phyloP scores from a whole-genome alignment of 192 early-diverging fungal genomes.

The Rhizophlyctis rosea region DNA sequence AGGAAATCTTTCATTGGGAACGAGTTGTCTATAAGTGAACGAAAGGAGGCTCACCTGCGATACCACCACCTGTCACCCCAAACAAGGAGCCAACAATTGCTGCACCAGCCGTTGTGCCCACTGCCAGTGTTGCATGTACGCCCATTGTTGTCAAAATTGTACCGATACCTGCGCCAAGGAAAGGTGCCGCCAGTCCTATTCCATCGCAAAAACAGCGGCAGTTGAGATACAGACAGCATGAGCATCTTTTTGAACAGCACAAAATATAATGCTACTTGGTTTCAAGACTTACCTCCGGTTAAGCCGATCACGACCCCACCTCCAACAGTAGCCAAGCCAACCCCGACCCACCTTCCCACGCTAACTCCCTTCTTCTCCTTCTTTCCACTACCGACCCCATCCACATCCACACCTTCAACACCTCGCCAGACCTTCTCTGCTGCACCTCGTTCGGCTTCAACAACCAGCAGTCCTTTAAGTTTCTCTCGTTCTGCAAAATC shows the following conservation, averaged over 20 bases:
- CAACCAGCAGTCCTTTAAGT: slow-evolving; percentile 1
- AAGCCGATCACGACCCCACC: slow-evolving; percentile 38
- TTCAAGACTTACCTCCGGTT: slow-evolving; percentile 24
- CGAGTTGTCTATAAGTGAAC: slow-evolving; percentile 12
- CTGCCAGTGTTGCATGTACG: slow-evolving; percentile 21
- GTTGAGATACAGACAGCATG: too few species aligned
- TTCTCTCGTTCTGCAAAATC: background rate
- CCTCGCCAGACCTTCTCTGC: slow-evolving; percentile 5
- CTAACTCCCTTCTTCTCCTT: slow-evolving; percentile 7
- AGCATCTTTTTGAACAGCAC: background rate
- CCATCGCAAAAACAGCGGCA: background rate
- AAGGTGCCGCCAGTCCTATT: slow-evolving; percentile 34
- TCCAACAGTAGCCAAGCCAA: slow-evolving; percentile 28
- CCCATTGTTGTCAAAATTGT: slow-evolving; percentile 26
- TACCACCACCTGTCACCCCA: slow-evolving; percentile 38
- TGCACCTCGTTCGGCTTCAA: slow-evolving; percentile 14
- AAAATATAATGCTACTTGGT: background rate
- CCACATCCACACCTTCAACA: background rate
- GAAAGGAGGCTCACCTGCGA: slow-evolving; percentile 14
- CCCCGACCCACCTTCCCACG: slow-evolving; percentile 20
- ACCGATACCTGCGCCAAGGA: slow-evolving; percentile 36
- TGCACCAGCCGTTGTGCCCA: slow-evolving; percentile 29
- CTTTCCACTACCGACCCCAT: background rate
- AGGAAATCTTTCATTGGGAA: too few species aligned
- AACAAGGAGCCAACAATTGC: slow-evolving; percentile 33